Conservation (phyloP, 306 rosid genomes). For the Quercus engelmannii region DNA sequence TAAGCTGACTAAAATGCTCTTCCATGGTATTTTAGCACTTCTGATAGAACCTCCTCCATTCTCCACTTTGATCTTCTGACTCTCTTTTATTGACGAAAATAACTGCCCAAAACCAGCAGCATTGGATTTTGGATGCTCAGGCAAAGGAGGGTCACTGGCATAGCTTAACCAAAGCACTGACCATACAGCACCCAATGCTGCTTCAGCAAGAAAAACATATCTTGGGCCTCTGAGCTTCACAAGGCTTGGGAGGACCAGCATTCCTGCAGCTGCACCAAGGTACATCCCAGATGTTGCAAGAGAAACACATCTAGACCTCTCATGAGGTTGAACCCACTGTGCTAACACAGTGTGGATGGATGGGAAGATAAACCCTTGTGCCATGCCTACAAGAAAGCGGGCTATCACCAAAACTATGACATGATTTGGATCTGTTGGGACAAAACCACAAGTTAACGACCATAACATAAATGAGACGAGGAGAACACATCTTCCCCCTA, state of each 20-base stretch:
- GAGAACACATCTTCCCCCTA: constrained; percentile 81
- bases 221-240: constrained; percentile 85
- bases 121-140: constrained; percentile 74
- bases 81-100: constrained; percentile 14
- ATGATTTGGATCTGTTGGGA: constrained; percentile 74
- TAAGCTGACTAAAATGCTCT: constrained; percentile 61
- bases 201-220: constrained; percentile 78
- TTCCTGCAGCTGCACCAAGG: constrained; percentile 84
- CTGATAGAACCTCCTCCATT: neutral
- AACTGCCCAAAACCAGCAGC: constrained; percentile 78
- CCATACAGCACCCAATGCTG: constrained; percentile 79
- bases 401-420: constrained; percentile 57
- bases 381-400: constrained; percentile 85
- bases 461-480: constrained; percentile 77
- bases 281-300: constrained; percentile 94
- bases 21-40: constrained; percentile 71
- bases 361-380: constrained; percentile 94
- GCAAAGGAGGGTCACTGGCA: constrained; percentile 61
- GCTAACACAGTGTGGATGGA: constrained; percentile 95
- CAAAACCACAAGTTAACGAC: constrained; percentile 78
- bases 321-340: constrained; percentile 98
- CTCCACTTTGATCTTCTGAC: constrained; percentile 34
- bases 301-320: constrained; percentile 91
- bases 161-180: constrained; percentile 76
- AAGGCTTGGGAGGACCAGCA: constrained; percentile 77